Evolutionary conservation across 2,329 filamentous ascomycete species (phyloP).

Genomic region (Colletotrichum euphorbiae): DNA sequence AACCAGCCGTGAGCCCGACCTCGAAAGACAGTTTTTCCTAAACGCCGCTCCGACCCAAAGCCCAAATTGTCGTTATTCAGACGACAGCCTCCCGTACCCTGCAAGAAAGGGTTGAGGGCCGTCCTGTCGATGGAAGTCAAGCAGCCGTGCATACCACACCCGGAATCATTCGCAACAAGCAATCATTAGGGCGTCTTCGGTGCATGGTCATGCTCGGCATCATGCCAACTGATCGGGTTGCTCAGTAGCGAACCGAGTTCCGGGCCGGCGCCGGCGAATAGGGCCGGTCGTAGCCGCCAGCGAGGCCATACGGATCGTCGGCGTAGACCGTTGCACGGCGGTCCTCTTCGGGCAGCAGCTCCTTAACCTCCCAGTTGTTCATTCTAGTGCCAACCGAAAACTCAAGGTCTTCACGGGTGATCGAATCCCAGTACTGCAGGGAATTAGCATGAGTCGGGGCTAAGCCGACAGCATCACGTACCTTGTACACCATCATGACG

Average conservation of each 20-base stretch:
- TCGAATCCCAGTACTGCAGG: conserved; percentile 94
- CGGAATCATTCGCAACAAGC: too few species aligned
- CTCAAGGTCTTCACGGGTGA: conserved; percentile 97
- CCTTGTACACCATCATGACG: conserved; percentile 99
- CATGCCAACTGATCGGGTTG: not conserved
- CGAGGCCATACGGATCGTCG: conserved; percentile 73
- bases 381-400: conserved; percentile 96
- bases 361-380: conserved; percentile 99
- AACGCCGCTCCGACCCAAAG: conserved; percentile 33
- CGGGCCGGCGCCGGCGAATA: conserved; percentile 58
- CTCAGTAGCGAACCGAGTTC: conserved; percentile 61
- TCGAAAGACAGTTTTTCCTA: conserved; percentile 33
- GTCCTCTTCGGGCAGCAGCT: conserved; percentile 84
- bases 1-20: conserved; percentile 13
- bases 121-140: not conserved
- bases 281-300: conserved; percentile 64
- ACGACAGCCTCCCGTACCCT: not conserved
- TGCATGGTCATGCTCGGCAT: too few species aligned
- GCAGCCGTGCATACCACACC: not conserved
- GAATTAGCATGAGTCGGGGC: conserved; percentile 22
- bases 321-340: conserved; percentile 78
- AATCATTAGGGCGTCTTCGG: too few species aligned
- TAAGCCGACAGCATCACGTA: conserved; percentile 46
- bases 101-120: not conserved
- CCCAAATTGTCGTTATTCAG: conserved; percentile 12